Evolutionary conservation across 2,329 filamentous ascomycete species (phyloP).

Genomic region (Chaetoscypha palmicola): DNA sequence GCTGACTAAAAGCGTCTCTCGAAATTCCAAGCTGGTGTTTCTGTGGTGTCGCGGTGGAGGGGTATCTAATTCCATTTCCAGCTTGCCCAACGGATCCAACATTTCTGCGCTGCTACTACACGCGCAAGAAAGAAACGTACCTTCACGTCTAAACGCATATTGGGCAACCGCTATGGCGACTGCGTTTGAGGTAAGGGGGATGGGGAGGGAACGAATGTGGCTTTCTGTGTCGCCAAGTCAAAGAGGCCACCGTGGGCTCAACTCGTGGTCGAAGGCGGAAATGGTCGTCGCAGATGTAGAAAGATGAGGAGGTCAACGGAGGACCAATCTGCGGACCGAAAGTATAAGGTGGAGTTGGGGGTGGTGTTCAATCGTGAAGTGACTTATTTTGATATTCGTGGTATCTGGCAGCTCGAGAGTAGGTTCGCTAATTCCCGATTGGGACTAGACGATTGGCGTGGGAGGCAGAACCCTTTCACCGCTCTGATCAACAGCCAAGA

Average conservation of each 20-base stretch:
- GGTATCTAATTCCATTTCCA: no score
- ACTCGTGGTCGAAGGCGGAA: neutral
- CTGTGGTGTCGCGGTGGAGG: slow-evolving; percentile 7
- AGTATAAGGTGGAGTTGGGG: neutral
- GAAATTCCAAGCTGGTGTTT: slow-evolving; percentile 19
- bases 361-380: slow-evolving; percentile 1
- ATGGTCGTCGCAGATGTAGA: neutral
- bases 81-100: no score
- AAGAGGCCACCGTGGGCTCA: slow-evolving; percentile 7
- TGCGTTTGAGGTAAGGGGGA: slow-evolving; percentile 14
- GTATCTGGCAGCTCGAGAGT: slow-evolving; percentile 17
- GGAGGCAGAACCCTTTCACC: neutral
- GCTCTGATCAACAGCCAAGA: no score
- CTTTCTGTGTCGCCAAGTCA: slow-evolving; percentile 16
- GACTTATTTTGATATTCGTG: slow-evolving; percentile 18
- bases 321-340: neutral
- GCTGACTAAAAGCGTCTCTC: slow-evolving; percentile 17
- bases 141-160: slow-evolving; percentile 55
- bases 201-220: slow-evolving; percentile 17
- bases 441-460: slow-evolving; percentile 3
- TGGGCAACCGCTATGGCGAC: slow-evolving; percentile 23
- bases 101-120: slow-evolving; percentile 4
- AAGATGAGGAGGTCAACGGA: neutral
- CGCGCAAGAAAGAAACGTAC: slow-evolving; percentile 32
- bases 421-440: slow-evolving; percentile 9